Evolutionary conservation across 208 protist genomes (phyloP), one percentile per base, ranked within the genome.

Genomic region (Crithidia acanthocephali): DNA sequence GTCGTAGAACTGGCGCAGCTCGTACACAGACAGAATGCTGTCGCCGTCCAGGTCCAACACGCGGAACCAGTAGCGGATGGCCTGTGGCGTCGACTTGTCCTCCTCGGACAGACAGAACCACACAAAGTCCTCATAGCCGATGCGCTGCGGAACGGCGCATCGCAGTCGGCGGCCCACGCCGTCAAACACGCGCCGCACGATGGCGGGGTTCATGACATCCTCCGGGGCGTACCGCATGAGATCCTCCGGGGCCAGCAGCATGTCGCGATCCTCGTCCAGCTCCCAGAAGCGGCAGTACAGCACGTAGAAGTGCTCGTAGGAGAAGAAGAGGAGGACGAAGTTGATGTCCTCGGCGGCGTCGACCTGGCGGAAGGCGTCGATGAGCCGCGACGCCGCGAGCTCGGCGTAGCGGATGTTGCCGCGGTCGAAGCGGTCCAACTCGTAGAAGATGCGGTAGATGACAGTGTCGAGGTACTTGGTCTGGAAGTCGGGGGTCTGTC

Each of bases 301-400:
- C 4, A 99, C 98, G 85, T 99, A 99, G 78, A 99, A 99, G 79
- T 99, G 98, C 84, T 99, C 98, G 82, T 99, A 99, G 22, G 91
- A 98, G 83, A 99, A 99, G 77, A 95, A 99, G 62, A 90, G 79
- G n/a, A 94, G 79, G 27, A 96, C 88, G 0, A 84, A 74, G 69
- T 98, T 98, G 76, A 97, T 97, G 69, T 98, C 93, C 35, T 93
- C 81, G 9, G 88, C 79, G 27, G 83, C 84, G 72, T 97, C 93
- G 3, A 97, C 87, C 65, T 90, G 76, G 30, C 81, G 84, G 57
- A 98, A 81, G 20, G 80, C 80, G 50, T 97, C 94, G 22, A 92
- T 69, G 48, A 98, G 80, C 20, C 78, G 70, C 45, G 85, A 97
- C 28, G 64, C 61, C 9, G 77, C 71, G 45, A 98, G 85, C 53